Evolutionary conservation across 2,329 filamentous ascomycete species (phyloP).

Genomic region (Aspergillus oerlinghausenensis): DNA sequence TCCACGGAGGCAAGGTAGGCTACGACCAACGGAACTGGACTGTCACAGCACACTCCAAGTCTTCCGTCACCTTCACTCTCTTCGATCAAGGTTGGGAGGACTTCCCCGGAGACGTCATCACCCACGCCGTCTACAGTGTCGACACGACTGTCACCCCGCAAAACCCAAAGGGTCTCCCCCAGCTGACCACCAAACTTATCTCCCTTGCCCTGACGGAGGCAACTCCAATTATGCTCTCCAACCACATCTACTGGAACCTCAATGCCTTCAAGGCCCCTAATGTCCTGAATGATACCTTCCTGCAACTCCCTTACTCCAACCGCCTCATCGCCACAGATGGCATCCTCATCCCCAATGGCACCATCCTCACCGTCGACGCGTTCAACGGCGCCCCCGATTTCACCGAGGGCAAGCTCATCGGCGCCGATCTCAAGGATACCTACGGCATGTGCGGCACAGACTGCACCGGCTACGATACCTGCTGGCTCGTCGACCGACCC

Average conservation of each 20-base stretch:
- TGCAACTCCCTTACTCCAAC: constrained; percentile 43
- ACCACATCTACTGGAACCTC: constrained; percentile 51
- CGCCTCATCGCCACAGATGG: constrained; percentile 48
- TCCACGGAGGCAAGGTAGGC: constrained; percentile 48
- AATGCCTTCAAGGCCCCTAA: constrained; percentile 44
- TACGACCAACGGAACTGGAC: constrained; percentile 50
- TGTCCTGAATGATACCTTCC: constrained; percentile 40
- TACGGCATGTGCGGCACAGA: constrained; percentile 70
- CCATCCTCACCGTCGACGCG: constrained; percentile 71
- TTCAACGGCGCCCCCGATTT: constrained; percentile 51
- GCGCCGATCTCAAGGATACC: constrained; percentile 61
- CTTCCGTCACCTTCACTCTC: constrained; percentile 44
- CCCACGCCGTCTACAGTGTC: constrained; percentile 43
- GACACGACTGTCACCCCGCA: constrained; percentile 30
- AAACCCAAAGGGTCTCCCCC: constrained; percentile 39
- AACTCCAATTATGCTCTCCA: constrained; percentile 49
- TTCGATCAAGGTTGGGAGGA: constrained; percentile 40
- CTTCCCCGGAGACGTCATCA: constrained; percentile 47
- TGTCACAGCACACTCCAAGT: constrained; percentile 37
- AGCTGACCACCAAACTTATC: constrained; percentile 42
- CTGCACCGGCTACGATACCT: constrained; percentile 78
- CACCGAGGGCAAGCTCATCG: constrained; percentile 73
- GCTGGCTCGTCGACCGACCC: constrained; percentile 45
- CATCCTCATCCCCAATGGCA: constrained; percentile 70
- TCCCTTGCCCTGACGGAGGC: constrained; percentile 42